phyloP scores from a whole-genome alignment of 108 stramenopile genomes.

The Seminavis robusta region DNA sequence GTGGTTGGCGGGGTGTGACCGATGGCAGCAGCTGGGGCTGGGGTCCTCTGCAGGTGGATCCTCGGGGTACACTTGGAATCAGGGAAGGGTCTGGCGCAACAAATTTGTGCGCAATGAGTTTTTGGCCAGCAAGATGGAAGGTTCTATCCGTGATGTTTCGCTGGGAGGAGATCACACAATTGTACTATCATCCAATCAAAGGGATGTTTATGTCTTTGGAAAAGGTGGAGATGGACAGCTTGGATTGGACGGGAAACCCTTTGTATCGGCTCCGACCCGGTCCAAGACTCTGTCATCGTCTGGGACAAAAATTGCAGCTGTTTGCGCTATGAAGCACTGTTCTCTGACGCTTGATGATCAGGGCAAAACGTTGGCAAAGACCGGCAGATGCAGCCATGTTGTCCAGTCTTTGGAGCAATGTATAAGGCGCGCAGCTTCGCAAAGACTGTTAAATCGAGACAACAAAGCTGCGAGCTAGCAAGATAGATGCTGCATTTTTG shows the following conservation, averaged over 20 bases:
- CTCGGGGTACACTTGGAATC: conserved; percentile 65
- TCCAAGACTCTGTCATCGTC: conserved; percentile 44
- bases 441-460: conserved; percentile 4
- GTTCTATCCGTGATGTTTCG: conserved; percentile 52
- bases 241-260: conserved; percentile 51
- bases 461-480: too few relatives aligned
- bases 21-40: conserved; percentile 74
- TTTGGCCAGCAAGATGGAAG: conserved; percentile 28
- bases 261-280: conserved; percentile 56
- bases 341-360: conserved; percentile 48
- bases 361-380: conserved; percentile 30
- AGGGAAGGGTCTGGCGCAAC: conserved; percentile 53
- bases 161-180: conserved; percentile 71
- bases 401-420: neutral
- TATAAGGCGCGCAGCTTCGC: conserved; percentile 4
- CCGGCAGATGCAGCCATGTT: conserved; percentile 39
- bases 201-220: conserved; percentile 53
- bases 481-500: too few relatives aligned
- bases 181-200: conserved; percentile 46
- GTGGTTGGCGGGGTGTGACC: conserved; percentile 65
- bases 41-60: conserved; percentile 53
- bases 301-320: conserved; percentile 25
- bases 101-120: conserved; percentile 25
- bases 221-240: conserved; percentile 67
- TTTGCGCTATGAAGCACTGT: conserved; percentile 57